phyloP scores from a whole-genome alignment of 768 basidiomycete genomes.

The Naganishia randhawae region DNA sequence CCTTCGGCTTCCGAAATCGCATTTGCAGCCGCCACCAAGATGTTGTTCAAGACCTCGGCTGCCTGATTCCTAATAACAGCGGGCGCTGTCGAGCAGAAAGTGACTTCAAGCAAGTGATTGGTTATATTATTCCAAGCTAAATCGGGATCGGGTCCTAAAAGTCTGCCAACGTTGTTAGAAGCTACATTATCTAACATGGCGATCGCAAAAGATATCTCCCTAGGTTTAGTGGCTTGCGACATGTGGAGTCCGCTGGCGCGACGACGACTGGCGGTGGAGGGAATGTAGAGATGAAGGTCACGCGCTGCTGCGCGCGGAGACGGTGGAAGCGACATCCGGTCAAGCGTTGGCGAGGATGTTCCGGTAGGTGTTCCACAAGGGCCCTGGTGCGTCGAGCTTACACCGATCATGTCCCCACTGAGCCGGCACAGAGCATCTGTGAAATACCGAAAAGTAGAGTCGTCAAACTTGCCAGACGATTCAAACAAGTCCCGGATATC shows the following conservation, averaged over 20 bases:
- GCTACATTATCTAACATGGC: conserved; percentile 74
- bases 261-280: conserved; percentile 56
- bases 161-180: conserved; percentile 75
- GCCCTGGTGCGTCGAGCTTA: conserved; percentile 44
- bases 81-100: conserved; percentile 67
- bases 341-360: conserved; percentile 22
- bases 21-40: conserved; percentile 62
- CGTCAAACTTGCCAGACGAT: conserved; percentile 75
- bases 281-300: conserved; percentile 24
- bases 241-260: conserved; percentile 85
- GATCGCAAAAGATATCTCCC: conserved; percentile 77
- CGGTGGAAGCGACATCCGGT: conserved; percentile 24
- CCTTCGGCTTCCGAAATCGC: conserved; percentile 34
- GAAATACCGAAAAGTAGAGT: conserved; percentile 75
- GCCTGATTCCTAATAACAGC: conserved; percentile 77
- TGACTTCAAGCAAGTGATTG: conserved; percentile 70
- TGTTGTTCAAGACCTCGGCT: conserved; percentile 77
- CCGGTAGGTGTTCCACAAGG: not conserved
- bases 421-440: conserved; percentile 73
- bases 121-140: conserved; percentile 82
- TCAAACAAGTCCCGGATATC: conserved; percentile 83
- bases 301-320: conserved; percentile 24
- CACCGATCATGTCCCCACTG: conserved; percentile 87
- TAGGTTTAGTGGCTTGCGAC: conserved; percentile 67
- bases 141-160: conserved; percentile 66